Conservation (phyloP, 1,284 basidiomycete species). For the Trametes pubescens region DNA sequence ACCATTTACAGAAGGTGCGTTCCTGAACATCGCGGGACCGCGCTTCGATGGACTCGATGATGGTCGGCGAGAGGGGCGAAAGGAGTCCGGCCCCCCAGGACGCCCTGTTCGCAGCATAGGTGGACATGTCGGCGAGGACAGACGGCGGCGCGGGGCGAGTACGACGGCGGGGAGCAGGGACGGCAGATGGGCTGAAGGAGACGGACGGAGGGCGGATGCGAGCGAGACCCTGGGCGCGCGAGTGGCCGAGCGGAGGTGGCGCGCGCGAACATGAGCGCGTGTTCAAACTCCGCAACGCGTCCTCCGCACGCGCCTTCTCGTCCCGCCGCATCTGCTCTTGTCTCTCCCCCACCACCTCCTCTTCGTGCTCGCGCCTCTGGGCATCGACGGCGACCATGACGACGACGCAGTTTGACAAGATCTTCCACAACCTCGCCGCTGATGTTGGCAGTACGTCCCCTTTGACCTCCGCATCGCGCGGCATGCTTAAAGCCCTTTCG, state of each 20-base stretch:
- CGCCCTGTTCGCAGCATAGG: slow-evolving; percentile 21
- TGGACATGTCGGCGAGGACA: slow-evolving; percentile 20
- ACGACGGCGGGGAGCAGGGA: slow-evolving; percentile 11
- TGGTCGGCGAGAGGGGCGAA: slow-evolving; percentile 31
- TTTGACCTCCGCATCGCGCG: background rate
- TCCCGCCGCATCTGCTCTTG: slow-evolving; percentile 15
- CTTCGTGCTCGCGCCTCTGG: slow-evolving; percentile 28
- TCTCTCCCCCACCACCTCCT: slow-evolving; percentile 31
- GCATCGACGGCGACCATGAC: slow-evolving; percentile 48
- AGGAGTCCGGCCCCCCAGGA: slow-evolving; percentile 29
- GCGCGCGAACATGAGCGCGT: slow-evolving; percentile 35
- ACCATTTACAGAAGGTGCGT: slow-evolving; percentile 91
- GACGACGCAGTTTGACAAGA: slow-evolving; percentile 82
- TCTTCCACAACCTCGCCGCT: slow-evolving; percentile 79
- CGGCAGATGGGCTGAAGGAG: slow-evolving; percentile 19
- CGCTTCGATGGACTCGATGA: slow-evolving; percentile 66
- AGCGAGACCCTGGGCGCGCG: background rate
- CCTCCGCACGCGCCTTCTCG: slow-evolving; percentile 26
- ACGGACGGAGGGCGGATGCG: slow-evolving; percentile 13
- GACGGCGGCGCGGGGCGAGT: slow-evolving; percentile 8
- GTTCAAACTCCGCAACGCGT: slow-evolving; percentile 46
- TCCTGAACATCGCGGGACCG: slow-evolving; percentile 76
- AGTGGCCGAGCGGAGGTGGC: slow-evolving; percentile 17
- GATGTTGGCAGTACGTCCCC: slow-evolving; percentile 76
- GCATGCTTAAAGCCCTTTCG: slow-evolving; percentile 20